Evolutionary conservation across 2,329 filamentous ascomycete species (phyloP).

Genomic region (Pseudogymnoascus sp.): DNA sequence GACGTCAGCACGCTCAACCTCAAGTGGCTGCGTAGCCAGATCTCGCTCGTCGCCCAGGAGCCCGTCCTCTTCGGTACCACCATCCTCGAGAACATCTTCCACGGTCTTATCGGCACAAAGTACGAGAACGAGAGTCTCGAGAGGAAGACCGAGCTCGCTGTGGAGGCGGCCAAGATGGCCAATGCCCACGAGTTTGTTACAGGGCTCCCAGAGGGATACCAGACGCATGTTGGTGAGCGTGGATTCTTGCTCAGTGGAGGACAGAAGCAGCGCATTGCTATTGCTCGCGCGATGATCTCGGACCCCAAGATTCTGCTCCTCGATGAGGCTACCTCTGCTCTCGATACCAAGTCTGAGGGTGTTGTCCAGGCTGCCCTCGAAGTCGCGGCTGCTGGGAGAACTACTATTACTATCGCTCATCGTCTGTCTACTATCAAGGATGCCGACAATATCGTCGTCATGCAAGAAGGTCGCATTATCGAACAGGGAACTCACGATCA

Average conservation of each 20-base stretch:
- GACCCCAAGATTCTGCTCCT: constrained; percentile 88
- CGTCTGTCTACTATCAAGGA: constrained; percentile 89
- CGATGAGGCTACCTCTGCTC: constrained; percentile 87
- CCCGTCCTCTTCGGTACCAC: constrained; percentile 83
- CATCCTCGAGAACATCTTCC: constrained; percentile 82
- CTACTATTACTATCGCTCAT: constrained; percentile 94
- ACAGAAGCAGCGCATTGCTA: constrained; percentile 94
- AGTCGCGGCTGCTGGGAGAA: constrained; percentile 73
- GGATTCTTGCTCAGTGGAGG: constrained; percentile 89
- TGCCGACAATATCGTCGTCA: constrained; percentile 93
- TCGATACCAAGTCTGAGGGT: constrained; percentile 91
- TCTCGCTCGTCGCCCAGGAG: constrained; percentile 88
- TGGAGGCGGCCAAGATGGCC: constrained; percentile 77
- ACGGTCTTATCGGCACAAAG: constrained; percentile 79
- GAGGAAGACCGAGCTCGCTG: constrained; percentile 60
- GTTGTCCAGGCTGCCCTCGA: constrained; percentile 91
- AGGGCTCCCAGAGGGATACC: constrained; percentile 74
- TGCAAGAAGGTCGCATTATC: constrained; percentile 75
- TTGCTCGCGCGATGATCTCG: constrained; percentile 81
- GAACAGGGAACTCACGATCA: constrained; percentile 86
- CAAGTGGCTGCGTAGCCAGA: constrained; percentile 83
- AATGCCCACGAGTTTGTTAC: constrained; percentile 92
- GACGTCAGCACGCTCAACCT: constrained; percentile 78
- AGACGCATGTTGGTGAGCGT: constrained; percentile 91
- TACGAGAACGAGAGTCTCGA: constrained; percentile 62